phyloP scores from a whole-genome alignment of 2,329 filamentous ascomycete genomes.

The Alternaria arbusti region DNA sequence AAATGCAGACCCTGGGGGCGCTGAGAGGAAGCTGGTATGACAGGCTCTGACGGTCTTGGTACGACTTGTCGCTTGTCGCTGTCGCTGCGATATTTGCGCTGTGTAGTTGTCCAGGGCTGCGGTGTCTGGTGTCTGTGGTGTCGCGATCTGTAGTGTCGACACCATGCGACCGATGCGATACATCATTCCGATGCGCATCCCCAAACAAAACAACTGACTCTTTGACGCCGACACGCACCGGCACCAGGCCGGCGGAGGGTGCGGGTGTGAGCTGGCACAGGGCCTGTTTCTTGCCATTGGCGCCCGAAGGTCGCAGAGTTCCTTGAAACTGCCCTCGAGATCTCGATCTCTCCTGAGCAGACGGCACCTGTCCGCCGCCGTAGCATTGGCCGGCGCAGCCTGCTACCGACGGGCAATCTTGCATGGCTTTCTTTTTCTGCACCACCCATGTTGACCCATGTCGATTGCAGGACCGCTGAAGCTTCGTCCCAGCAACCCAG shows the following conservation, averaged over 20 bases:
- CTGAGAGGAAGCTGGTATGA: not conserved
- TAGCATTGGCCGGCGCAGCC: conserved; percentile 13
- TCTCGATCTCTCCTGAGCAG: conserved; percentile 16
- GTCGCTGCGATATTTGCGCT: not conserved
- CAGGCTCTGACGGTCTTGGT: not conserved
- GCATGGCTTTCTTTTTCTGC: conserved; percentile 6
- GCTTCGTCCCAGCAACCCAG: not conserved
- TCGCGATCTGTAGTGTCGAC: not conserved
- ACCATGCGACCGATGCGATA: not conserved
- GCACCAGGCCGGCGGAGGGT: conserved; percentile 1
- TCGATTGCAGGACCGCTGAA: conserved; percentile 1
- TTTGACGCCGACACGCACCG: not conserved
- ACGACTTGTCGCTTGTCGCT: not conserved
- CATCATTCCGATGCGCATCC: not conserved
- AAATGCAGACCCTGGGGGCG: not conserved
- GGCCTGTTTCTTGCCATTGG: conserved; percentile 12
- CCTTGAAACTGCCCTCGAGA: conserved; percentile 8
- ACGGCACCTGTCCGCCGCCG: conserved; percentile 17
- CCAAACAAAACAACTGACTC: conserved; percentile 4
- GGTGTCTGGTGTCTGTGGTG: not conserved
- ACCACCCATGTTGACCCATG: not conserved
- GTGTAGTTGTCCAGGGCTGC: not conserved
- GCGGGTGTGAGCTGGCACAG: conserved; percentile 17
- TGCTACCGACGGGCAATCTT: not conserved
- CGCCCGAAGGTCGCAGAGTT: conserved; percentile 10